Base-by-base conservation (phyloP, 208 protist species). In the Leishmania lainsoni region DNA sequence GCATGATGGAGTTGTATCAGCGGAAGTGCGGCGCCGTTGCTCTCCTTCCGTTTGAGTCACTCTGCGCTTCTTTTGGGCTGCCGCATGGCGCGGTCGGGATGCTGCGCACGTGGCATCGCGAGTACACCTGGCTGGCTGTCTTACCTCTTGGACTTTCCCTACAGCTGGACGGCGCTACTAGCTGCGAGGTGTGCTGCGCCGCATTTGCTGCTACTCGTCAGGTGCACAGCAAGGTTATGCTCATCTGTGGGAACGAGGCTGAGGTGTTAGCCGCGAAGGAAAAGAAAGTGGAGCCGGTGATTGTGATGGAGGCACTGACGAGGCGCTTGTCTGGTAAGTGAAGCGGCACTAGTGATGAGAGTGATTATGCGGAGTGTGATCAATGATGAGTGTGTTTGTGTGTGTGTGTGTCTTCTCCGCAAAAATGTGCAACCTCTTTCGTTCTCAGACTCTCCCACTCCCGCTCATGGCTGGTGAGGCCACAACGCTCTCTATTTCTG, bases 1-100 rank as follows among this genome's bases (percentile, higher is more conserved):
- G 89, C 17, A 95, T 97, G 91, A 96, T 97, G 92, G 82, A 86
- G 51, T 86, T 81, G n/a, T 96, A 97, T 75, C 81, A 70, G 16
- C 73, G 83, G 66, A 91, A 91, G 61, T 83, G 81, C 20, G 91
- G 92, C 16, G 92, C 91, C 0, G 72, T 94, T 1, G 84, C 86
- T 0, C 51, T 97, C 70, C 56, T 97, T 0, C 87, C 87, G 0
- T 87, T 92, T 48, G 91, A 96, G 75, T 81, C 76, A n/a, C 42
- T 93, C 8, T 81, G 79, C 20, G 4, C 51, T 0, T 32, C 86
- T 22, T 81, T 82, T 72, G 83, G 58, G 58, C 54, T 89, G 51
- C 45, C 71, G 68, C 42, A 85, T 29, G 5, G 80, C 68, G 58
- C 84, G 32, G 4, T 63, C 10, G 56, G 69, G 45, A 81, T 96